Conservation (phyloP, 768 basidiomycete genomes). For the Cystofilobasidium bisporidii region DNA sequence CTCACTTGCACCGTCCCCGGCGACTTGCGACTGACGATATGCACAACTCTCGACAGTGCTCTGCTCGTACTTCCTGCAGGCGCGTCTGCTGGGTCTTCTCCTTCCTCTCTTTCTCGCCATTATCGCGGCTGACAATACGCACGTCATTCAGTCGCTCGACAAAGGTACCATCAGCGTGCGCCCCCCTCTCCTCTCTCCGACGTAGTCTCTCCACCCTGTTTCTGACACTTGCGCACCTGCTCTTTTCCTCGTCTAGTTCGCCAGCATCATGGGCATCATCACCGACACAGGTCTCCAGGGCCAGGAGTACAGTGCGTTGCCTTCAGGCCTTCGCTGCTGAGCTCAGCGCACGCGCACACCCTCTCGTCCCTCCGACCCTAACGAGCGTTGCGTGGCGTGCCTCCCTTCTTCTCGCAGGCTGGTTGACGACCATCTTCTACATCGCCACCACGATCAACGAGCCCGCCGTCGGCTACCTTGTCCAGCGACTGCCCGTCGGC, state of each 20-base stretch:
- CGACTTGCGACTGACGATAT: too few species aligned
- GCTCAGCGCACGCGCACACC: too few species aligned
- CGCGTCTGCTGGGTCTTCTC: too few species aligned
- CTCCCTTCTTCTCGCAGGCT: not conserved
- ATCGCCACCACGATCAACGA: slow-evolving; percentile 40
- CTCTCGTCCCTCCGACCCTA: too few species aligned
- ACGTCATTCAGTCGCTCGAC: too few species aligned
- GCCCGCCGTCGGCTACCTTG: slow-evolving; percentile 46
- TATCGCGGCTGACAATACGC: too few species aligned
- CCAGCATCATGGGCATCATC: slow-evolving; percentile 35
- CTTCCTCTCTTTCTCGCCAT: too few species aligned
- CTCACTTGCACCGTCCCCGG: too few species aligned
- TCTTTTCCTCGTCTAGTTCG: slow-evolving; percentile 13
- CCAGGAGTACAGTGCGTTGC: slow-evolving; percentile 43
- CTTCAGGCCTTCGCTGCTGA: not conserved
- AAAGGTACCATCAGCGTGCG: slow-evolving; percentile 38
- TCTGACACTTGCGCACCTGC: not conserved
- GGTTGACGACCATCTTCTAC: slow-evolving; percentile 23
- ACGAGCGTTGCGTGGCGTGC: too few species aligned
- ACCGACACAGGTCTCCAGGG: slow-evolving; percentile 45
- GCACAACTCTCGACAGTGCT: too few species aligned
- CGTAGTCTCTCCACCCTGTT: too few species aligned
- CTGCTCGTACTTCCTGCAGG: slow-evolving; percentile 34
- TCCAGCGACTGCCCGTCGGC: slow-evolving; percentile 48
- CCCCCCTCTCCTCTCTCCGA: not conserved